Base-by-base conservation (phyloP, 192 early-diverging fungal species). In the Geosiphon pyriformis region DNA sequence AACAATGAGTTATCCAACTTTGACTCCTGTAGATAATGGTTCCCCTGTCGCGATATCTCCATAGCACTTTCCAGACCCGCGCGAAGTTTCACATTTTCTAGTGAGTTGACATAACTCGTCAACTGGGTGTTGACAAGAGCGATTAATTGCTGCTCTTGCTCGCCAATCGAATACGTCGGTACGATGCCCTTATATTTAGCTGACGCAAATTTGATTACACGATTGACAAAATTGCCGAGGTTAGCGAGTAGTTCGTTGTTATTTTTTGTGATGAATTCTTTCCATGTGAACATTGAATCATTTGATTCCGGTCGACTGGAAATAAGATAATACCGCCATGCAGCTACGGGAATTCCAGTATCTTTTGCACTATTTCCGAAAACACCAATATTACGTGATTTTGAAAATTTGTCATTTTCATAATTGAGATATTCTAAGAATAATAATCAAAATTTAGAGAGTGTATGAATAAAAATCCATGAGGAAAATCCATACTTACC, bases 321-420 rank as follows among this genome's bases (percentile, higher is more conserved):
- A 51, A 99, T 80, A 23, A 99, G 83, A 74, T 89, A 98, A 83
- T 99, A 99, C 65, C 97, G 90, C 94, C 94, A 99, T 23, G 98
- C 95, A 29, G 91, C 90, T 31, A 90, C 79, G 4, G 93, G 87
- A 61, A 98, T 88, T 31, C 92, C 91, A 22, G 92, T 91, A 8
- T 94, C 90, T 56, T 85, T 85, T 20, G 91, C 95, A 78, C 94
- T 93, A 82, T 90, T 94, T 57, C 97, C 97, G 82, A 98, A 98
- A 25, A 99, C 95, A 64, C 97, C 97, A 32, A 95, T 86, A 50
- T 89, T 89, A 68, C 94, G 90, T 42, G 90, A 93, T 79, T 98
- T 99, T 47, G 92, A 95, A 82, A 99, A 99, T 76, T 98, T 98
- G 61, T 85, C 90, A 58, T 81, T 79, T 77, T 99, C 94, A 78